Evolutionary conservation across 352 stramenopile species (phyloP).

Genomic region (Pythium folliculosum): DNA sequence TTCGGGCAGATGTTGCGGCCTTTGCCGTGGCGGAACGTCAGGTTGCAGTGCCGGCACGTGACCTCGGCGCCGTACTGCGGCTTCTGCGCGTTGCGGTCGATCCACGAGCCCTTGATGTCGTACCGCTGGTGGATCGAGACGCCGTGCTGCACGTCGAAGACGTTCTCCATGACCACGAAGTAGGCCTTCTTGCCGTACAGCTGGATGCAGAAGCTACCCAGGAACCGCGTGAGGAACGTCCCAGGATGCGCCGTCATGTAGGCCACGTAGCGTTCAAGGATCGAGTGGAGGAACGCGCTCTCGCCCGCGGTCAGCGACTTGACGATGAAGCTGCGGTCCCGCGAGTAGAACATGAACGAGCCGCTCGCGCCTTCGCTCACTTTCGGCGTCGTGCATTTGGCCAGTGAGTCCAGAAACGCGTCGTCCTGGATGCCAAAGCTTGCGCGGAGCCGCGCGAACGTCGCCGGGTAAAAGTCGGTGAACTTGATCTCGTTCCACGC

Average conservation of each 20-base stretch:
- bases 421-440: conserved; percentile 62
- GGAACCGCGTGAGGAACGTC: conserved; percentile 80
- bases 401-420: conserved; percentile 54
- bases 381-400: conserved; percentile 70
- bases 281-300: conserved; percentile 59
- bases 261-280: conserved; percentile 63
- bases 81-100: conserved; percentile 76
- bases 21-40: conserved; percentile 57
- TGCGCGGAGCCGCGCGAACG: conserved; percentile 54
- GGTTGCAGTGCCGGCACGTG: conserved; percentile 72
- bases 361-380: conserved; percentile 79
- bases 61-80: conserved; percentile 52
- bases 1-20: conserved; percentile 65
- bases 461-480: conserved; percentile 52
- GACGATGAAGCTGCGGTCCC: conserved; percentile 75
- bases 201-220: conserved; percentile 80
- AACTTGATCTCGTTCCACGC: conserved; percentile 61
- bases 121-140: conserved; percentile 82
- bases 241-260: conserved; percentile 59
- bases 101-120: conserved; percentile 88
- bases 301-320: conserved; percentile 74
- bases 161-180: conserved; percentile 91
- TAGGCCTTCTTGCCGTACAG: conserved; percentile 71
- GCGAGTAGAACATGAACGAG: conserved; percentile 85
- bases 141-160: conserved; percentile 81